These are phyloP conservation scores for Fusarium agapanthi DNA, from an alignment of 2,329 filamentous ascomycete genomes.

Conservation along the genomic window DNA sequence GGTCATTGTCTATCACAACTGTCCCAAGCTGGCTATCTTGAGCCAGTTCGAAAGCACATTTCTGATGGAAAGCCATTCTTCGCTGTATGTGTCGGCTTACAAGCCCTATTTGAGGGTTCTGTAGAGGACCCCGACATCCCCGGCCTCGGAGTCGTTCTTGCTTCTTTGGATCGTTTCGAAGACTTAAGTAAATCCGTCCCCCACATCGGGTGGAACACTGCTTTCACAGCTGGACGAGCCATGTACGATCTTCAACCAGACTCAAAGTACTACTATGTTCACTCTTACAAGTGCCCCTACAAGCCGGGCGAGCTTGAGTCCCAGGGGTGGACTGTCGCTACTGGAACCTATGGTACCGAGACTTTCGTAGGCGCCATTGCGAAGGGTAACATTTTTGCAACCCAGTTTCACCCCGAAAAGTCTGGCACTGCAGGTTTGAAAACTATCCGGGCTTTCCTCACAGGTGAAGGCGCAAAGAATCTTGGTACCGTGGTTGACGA, in stretches of 20 bases:
- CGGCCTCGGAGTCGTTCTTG: conserved; percentile 80
- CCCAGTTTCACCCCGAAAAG: conserved; percentile 98
- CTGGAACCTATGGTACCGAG: conserved; percentile 85
- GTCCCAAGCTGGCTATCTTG: conserved; percentile 80
- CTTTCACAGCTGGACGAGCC: conserved; percentile 65
- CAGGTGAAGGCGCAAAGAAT: conserved; percentile 68
- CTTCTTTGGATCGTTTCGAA: conserved; percentile 78
- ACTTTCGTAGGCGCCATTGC: conserved; percentile 92
- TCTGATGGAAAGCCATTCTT: conserved; percentile 95
- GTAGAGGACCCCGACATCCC: conserved; percentile 76
- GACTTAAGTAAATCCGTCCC: conserved; percentile 87
- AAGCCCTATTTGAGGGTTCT: conserved; percentile 88
- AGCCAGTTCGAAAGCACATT: conserved; percentile 85
- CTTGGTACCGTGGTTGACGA: conserved; percentile 49
- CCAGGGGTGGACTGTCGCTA: conserved; percentile 92
- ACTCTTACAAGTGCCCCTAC: conserved; percentile 90
- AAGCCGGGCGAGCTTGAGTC: conserved; percentile 75
- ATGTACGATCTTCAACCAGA: conserved; percentile 81
- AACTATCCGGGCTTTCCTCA: conserved; percentile 84
- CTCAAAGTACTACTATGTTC: conserved; percentile 99
- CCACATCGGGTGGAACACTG: conserved; percentile 98
- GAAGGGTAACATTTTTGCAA: conserved; percentile 84
- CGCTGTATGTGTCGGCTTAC: conserved; percentile 94
- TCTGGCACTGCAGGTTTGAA: conserved; percentile 88
- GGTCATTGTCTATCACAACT: conserved; percentile 93